Conservation (phyloP, 768 basidiomycete genomes). For the Fistulinella prunicolor region DNA sequence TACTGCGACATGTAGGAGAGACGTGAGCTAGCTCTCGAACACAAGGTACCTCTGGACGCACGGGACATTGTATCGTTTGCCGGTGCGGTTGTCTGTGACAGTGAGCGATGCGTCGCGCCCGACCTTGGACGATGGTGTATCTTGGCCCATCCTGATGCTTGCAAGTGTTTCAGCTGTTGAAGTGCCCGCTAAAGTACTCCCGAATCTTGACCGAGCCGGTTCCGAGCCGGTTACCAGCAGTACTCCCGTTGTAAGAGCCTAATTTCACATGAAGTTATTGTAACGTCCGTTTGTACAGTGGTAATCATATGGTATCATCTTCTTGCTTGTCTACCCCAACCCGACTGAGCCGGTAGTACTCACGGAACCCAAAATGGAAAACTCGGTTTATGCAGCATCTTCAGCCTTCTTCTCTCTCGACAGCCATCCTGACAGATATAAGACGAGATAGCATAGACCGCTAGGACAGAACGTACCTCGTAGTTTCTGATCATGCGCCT, state of each 20-base stretch:
- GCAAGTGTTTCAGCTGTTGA: too few relatives aligned
- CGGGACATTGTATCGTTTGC: slow-evolving; percentile 72
- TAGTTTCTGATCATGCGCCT: slow-evolving; percentile 63
- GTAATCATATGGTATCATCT: slow-evolving; percentile 16
- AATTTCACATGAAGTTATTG: slow-evolving; percentile 7
- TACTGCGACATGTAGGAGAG: slow-evolving; percentile 41
- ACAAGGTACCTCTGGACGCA: slow-evolving; percentile 38
- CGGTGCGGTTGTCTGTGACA: slow-evolving; percentile 82
- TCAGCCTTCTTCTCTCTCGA: slow-evolving; percentile 31
- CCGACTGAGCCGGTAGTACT: too few relatives aligned
- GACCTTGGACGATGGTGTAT: slow-evolving; percentile 15
- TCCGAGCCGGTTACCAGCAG: background rate
- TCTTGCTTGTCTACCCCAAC: slow-evolving; percentile 5
- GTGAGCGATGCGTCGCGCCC: slow-evolving; percentile 44
- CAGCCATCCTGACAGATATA: slow-evolving; percentile 27
- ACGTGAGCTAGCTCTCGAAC: background rate
- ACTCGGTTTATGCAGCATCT: slow-evolving; percentile 1
- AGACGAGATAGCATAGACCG: slow-evolving; percentile 1
- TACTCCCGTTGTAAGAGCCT: too few relatives aligned
- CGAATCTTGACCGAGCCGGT: background rate
- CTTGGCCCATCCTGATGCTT: slow-evolving; percentile 26
- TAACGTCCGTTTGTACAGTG: background rate
- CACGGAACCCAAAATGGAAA: background rate
- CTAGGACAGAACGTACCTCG: slow-evolving; percentile 47
- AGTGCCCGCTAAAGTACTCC: background rate